These are phyloP conservation scores for Fusarium sp. DNA, from an alignment of 2,329 filamentous ascomycete genomes.

Conservation along the genomic window DNA sequence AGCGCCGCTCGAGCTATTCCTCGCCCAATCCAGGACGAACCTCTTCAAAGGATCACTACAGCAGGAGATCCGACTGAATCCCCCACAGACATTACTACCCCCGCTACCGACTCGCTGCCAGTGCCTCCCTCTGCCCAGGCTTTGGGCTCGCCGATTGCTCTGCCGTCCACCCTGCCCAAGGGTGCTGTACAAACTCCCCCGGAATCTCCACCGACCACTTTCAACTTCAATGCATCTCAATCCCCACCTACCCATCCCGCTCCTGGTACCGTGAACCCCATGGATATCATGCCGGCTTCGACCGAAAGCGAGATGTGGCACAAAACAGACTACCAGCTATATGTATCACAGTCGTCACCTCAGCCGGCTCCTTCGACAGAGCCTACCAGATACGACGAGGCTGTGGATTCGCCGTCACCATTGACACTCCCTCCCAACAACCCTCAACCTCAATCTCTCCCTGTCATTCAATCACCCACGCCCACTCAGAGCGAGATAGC, in stretches of 20 bases:
- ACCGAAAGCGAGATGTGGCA: constrained; percentile 52
- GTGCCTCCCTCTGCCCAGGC: constrained; percentile 23
- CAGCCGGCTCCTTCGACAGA: constrained; percentile 26
- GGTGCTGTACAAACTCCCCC: constrained; percentile 40
- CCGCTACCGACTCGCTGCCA: constrained; percentile 25
- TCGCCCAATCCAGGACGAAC: constrained; percentile 23
- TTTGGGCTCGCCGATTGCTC: constrained; percentile 38
- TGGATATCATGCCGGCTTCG: constrained; percentile 61
- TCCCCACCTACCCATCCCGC: constrained; percentile 49
- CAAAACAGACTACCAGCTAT: constrained; percentile 50
- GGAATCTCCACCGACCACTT: constrained; percentile 39
- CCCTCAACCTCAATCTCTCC: constrained; percentile 31
- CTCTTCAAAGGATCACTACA: constrained; percentile 40
- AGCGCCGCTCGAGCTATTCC: constrained; percentile 4
- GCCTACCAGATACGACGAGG: constrained; percentile 21
- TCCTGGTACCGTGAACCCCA: constrained; percentile 61
- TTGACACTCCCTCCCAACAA: constrained; percentile 37
- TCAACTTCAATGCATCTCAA: constrained; percentile 41
- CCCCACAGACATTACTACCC: constrained; percentile 44
- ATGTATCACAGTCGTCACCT: constrained; percentile 43
- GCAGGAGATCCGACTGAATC: constrained; percentile 43
- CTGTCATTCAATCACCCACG: constrained; percentile 44
- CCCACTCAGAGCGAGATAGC: constrained; percentile 38
- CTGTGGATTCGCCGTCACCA: constrained; percentile 42
- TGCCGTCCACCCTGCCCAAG: constrained; percentile 29